A percentile compares a stretch with the other conserved stretches of the same genome.
phyloP scores from a whole-genome alignment of 108 stramenopile genomes.

The Conticribra weissflogii region DNA sequence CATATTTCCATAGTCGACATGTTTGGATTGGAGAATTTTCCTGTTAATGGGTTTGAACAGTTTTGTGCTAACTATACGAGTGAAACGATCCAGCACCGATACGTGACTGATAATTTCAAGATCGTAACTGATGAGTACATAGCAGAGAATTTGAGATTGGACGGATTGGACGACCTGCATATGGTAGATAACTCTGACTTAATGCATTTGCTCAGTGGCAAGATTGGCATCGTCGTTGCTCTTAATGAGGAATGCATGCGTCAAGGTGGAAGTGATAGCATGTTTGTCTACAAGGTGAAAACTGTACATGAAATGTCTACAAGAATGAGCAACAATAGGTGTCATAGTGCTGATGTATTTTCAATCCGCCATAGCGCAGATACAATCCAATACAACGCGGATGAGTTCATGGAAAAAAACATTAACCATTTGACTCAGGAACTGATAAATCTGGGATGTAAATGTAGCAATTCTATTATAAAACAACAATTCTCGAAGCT shows the following conservation, averaged over 20 bases:
- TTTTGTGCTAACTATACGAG: slow-evolving; percentile 97
- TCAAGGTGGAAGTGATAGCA: slow-evolving; percentile 80
- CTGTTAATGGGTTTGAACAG: slow-evolving; percentile 81
- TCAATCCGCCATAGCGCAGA: slow-evolving; percentile 87
- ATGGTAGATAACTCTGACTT: slow-evolving; percentile 91
- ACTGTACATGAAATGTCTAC: slow-evolving; percentile 68
- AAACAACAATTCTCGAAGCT: slow-evolving; percentile 49
- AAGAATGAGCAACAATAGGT: slow-evolving; percentile 57
- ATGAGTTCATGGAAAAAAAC: slow-evolving; percentile 80
- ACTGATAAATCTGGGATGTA: slow-evolving; percentile 51
- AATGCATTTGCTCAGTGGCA: slow-evolving; percentile 88
- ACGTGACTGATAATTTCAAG: slow-evolving; percentile 73
- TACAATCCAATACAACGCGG: slow-evolving; percentile 77
- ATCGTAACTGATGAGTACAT: slow-evolving; percentile 78
- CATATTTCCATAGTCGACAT: slow-evolving; percentile 92
- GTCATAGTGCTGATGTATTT: slow-evolving; percentile 71
- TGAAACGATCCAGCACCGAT: slow-evolving; percentile 94
- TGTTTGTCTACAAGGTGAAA: slow-evolving; percentile 79
- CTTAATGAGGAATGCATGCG: slow-evolving; percentile 95
- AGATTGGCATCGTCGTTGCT: slow-evolving; percentile 78
- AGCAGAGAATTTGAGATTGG: slow-evolving; percentile 63
- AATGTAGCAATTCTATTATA: slow-evolving; percentile 65
- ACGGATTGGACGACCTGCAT: slow-evolving; percentile 79
- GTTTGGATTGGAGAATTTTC: slow-evolving; percentile 96
- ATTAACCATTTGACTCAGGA: slow-evolving; percentile 78